Conservation (phyloP, 2,329 filamentous ascomycete genomes). For the Pseudogymnoascus sp. region DNA sequence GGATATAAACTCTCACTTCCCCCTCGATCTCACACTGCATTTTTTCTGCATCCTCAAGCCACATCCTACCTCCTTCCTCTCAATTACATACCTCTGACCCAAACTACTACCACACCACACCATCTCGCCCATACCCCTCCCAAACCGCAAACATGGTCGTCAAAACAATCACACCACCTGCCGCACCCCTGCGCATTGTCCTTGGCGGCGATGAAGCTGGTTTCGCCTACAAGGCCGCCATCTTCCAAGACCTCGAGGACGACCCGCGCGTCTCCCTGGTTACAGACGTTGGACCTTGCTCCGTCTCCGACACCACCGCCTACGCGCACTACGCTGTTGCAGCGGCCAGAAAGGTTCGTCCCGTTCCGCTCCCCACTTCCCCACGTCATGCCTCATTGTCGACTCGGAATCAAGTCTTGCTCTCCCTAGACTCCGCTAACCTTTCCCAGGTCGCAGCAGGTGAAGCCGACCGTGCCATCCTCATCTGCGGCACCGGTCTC, state of each 20-base stretch:
- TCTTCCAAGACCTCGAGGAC: slow-evolving; percentile 64
- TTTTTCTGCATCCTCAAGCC: not conserved
- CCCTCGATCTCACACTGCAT: not conserved
- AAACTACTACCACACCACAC: not conserved
- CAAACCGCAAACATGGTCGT: not conserved
- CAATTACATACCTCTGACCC: not conserved
- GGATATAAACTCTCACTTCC: not conserved
- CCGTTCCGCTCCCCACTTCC: not conserved
- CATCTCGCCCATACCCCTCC: too few species aligned
- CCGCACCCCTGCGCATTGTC: slow-evolving; percentile 44
- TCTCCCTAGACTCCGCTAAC: not conserved
- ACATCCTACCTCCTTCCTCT: not conserved
- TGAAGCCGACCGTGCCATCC: slow-evolving; percentile 66
- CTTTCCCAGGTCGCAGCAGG: slow-evolving; percentile 49
- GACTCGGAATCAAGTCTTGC: slow-evolving; percentile 12
- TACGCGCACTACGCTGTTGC: slow-evolving; percentile 73
- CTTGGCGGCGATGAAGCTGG: slow-evolving; percentile 55
- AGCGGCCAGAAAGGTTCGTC: slow-evolving; percentile 41
- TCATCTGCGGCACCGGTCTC: slow-evolving; percentile 80
- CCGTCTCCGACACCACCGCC: slow-evolving; percentile 63
- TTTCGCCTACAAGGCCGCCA: slow-evolving; percentile 67
- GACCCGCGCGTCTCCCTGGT: slow-evolving; percentile 60
- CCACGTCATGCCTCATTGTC: not conserved
- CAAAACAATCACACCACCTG: not conserved
- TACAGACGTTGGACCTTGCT: slow-evolving; percentile 63